A percentile compares a stretch with the other conserved stretches of the same genome.
These are phyloP conservation scores for Erythrobasidium hasegawianum DNA, from an alignment of 1,284 basidiomycete species.

Conservation along the genomic window DNA sequence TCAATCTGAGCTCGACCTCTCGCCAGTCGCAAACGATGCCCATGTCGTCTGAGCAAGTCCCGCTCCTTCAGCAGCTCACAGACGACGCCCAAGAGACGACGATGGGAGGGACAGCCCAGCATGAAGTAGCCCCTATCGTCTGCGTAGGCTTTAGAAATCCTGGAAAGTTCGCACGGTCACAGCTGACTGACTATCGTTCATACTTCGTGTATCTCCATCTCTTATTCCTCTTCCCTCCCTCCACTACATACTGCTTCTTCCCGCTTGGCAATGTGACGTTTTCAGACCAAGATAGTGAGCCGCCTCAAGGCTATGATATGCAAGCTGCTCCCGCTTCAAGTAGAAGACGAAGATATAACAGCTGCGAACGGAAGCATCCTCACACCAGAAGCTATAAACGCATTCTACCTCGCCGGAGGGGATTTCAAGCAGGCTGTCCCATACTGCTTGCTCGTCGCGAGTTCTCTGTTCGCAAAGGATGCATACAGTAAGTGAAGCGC, in stretches of 20 bases:
- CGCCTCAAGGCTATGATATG: conserved; percentile 73
- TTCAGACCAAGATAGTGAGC: conserved; percentile 57
- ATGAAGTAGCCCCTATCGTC: conserved; percentile 24
- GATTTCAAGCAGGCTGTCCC: conserved; percentile 69
- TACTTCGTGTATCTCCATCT: no score
- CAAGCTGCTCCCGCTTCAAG: conserved; percentile 74
- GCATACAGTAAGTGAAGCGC: conserved; percentile 5
- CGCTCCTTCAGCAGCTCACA: neutral
- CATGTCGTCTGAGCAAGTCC: neutral
- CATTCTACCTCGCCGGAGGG: conserved; percentile 53
- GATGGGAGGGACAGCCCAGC: conserved; percentile 6
- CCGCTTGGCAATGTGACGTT: neutral
- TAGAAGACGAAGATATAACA: conserved; percentile 54
- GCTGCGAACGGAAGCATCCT: conserved; percentile 61
- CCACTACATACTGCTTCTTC: neutral
- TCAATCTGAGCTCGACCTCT: no score
- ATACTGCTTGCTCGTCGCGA: conserved; percentile 43
- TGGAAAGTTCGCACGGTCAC: no score
- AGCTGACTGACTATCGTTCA: no score
- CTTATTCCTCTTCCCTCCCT: neutral
- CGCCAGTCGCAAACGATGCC: neutral
- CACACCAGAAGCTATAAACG: conserved; percentile 41
- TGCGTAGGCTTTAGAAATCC: no score
- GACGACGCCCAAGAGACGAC: neutral
- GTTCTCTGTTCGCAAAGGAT: conserved; percentile 38